These are phyloP conservation scores for Catunica adiposa DNA, from an alignment of 2,329 filamentous ascomycete genomes.

Conservation along the genomic window DNA sequence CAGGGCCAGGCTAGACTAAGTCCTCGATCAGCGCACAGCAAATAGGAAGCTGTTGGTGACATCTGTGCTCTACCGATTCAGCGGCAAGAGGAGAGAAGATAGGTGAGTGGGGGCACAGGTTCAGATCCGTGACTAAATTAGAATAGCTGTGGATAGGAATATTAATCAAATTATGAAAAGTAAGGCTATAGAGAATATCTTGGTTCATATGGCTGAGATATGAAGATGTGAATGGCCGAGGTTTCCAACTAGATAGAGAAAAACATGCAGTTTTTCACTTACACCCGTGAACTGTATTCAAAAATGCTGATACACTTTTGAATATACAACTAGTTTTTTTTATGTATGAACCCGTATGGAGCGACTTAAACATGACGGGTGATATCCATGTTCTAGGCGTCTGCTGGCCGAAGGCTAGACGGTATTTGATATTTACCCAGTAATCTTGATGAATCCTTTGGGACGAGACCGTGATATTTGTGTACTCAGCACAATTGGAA, in stretches of 20 bases:
- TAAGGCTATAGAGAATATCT: background rate
- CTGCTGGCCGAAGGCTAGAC: background rate
- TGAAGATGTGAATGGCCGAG: no score
- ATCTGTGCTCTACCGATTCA: background rate
- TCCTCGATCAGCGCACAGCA: background rate
- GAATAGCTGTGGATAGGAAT: background rate
- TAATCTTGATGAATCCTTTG: background rate
- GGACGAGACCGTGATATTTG: no score
- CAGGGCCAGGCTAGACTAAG: background rate
- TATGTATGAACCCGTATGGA: background rate
- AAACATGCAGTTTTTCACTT: no score
- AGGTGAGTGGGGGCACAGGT: background rate
- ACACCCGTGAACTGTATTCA: background rate
- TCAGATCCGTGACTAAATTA: background rate
- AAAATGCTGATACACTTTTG: no score
- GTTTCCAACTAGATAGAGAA: no score
- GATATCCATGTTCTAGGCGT: background rate
- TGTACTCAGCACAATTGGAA: no score
- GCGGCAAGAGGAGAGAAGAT: background rate
- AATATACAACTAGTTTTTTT: no score
- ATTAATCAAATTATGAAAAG: background rate
- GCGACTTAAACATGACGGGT: no score
- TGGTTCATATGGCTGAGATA: no score
- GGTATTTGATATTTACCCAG: no score
- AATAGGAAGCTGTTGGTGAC: background rate